Conservation (phyloP, 148 eudicot genomes). For the Dianthus caryophyllus region DNA sequence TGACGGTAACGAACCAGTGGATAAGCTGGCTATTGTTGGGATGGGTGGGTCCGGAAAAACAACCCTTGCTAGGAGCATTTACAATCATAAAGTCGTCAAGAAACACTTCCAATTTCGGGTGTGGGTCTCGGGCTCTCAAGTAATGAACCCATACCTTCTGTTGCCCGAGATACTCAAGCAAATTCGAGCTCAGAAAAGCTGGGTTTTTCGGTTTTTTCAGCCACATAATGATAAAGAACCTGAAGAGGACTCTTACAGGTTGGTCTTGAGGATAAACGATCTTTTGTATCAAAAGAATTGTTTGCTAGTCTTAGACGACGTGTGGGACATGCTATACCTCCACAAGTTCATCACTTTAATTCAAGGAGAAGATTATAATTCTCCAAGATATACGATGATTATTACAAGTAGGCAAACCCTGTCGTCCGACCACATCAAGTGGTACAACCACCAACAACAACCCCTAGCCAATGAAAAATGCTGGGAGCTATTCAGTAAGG, state of each 20-base stretch:
- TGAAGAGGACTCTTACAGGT: not conserved
- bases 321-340: conserved; percentile 21
- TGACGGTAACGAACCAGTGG: not conserved
- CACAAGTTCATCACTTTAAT: conserved; percentile 1
- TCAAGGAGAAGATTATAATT: not conserved
- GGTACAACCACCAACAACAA: conserved; percentile 10
- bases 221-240: not conserved
- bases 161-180: conserved; percentile 21
- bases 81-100: conserved; percentile 9
- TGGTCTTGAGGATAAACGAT: not conserved
- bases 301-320: conserved; percentile 28
- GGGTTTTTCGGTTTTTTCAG: not conserved
- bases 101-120: conserved; percentile 17
- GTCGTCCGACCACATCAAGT: not conserved
- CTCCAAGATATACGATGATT: conserved; percentile 4
- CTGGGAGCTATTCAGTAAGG: conserved; percentile 21
- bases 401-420: conserved; percentile 23
- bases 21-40: conserved; percentile 28
- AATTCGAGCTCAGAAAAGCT: not conserved
- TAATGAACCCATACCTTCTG: not conserved
- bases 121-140: conserved; percentile 24
- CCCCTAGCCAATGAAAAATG: conserved; percentile 16
- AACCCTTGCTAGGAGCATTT: conserved; percentile 23
- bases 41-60: conserved; percentile 14
- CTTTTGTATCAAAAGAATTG: conserved; percentile 13